Conservation (phyloP, 495 filamentous ascomycete species). For the Parachaetomium inaequale region DNA sequence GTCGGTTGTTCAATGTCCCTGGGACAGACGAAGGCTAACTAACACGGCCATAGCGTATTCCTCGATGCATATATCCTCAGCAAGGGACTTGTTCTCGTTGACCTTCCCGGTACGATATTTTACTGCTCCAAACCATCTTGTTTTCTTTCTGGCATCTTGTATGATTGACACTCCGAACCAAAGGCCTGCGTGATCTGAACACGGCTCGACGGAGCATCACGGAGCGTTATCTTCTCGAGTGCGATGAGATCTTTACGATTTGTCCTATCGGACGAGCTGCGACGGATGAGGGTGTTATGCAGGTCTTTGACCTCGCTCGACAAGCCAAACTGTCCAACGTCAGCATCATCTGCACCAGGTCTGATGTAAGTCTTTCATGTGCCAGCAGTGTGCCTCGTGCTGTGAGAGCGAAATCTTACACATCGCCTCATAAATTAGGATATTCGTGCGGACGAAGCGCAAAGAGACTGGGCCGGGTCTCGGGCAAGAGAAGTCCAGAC, state of each 20-base stretch:
- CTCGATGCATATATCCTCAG: slow-evolving; percentile 37
- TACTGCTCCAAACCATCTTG: too few relatives aligned
- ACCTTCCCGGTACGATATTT: slow-evolving; percentile 28
- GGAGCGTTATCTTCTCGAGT: slow-evolving; percentile 36
- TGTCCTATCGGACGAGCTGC: slow-evolving; percentile 32
- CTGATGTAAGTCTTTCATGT: slow-evolving; percentile 30
- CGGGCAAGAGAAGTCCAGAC: slow-evolving; percentile 16
- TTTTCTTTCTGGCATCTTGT: too few relatives aligned
- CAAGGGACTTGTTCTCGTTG: slow-evolving; percentile 39
- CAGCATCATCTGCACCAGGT: slow-evolving; percentile 40
- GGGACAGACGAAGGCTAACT: neutral
- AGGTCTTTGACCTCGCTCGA: slow-evolving; percentile 35
- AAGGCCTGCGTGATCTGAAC: slow-evolving; percentile 38
- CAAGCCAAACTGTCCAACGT: slow-evolving; percentile 34
- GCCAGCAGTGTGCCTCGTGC: neutral
- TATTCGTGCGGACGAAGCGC: slow-evolving; percentile 26
- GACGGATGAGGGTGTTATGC: slow-evolving; percentile 32
- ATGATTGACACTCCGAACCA: too few relatives aligned
- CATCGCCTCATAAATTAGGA: slow-evolving; percentile 22
- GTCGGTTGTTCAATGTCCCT: neutral
- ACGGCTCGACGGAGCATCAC: slow-evolving; percentile 37
- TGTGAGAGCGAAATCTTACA: neutral
- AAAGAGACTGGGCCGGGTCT: slow-evolving; percentile 23
- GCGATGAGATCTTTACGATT: slow-evolving; percentile 41
- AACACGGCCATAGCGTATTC: slow-evolving; percentile 28